Conservation (phyloP, 2,329 filamentous ascomycete genomes). For the Monilinia vaccinii-corymbosi region DNA sequence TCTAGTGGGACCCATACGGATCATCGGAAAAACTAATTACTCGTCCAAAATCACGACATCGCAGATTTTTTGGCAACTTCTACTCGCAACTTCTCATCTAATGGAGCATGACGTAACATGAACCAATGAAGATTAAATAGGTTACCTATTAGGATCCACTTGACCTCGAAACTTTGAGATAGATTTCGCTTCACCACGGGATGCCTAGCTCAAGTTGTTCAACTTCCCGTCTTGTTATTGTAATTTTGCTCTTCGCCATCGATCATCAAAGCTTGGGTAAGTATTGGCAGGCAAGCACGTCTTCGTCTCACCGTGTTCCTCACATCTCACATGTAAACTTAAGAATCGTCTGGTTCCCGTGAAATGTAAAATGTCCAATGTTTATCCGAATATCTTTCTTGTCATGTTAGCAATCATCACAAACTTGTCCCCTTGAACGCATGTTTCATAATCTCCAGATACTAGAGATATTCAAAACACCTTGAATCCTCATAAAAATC, state of each 20-base stretch:
- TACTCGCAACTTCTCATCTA: neutral
- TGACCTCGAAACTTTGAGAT: neutral
- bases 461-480: neutral
- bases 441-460: neutral
- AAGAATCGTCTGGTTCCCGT: neutral
- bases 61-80: neutral
- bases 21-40: neutral
- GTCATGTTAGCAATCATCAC: neutral
- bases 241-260: neutral
- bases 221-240: neutral
- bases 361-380: neutral
- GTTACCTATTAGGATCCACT: conserved; percentile 1
- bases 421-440: neutral
- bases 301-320: neutral
- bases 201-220: neutral
- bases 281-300: neutral
- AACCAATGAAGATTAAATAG: neutral
- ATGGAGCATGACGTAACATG: neutral
- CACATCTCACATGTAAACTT: neutral
- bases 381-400: neutral
- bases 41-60: neutral
- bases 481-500: neutral
- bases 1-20: neutral
- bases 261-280: neutral
- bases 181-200: neutral